Evolutionary conservation across 805 yeast species (phyloP).

Genomic region (Debaryomyces maramus): DNA sequence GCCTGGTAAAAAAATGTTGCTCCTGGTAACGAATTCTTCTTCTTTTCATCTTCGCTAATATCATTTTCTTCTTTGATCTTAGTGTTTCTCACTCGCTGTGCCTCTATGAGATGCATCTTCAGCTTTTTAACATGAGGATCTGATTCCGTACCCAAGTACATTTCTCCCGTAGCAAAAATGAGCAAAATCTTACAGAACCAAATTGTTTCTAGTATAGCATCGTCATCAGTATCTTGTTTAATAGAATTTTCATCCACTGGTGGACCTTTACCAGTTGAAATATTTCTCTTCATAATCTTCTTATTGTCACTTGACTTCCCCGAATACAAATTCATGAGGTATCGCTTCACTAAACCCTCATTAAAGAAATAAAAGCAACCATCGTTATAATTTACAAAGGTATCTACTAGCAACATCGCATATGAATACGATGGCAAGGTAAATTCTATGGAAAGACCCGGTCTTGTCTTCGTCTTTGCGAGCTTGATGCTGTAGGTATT

Average conservation of each 20-base stretch:
- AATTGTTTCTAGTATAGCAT: constrained; percentile 68
- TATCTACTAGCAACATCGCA: constrained; percentile 72
- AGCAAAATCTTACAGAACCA: constrained; percentile 77
- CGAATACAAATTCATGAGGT: constrained; percentile 61
- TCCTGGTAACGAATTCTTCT: constrained; percentile 61
- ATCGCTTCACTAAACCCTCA: constrained; percentile 74
- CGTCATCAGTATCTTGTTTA: constrained; percentile 45
- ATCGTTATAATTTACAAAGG: constrained; percentile 75
- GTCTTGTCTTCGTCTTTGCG: constrained; percentile 66
- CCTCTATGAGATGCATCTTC: constrained; percentile 15
- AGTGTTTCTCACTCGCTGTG: constrained; percentile 12
- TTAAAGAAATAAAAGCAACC: constrained; percentile 84
- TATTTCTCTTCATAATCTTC: constrained; percentile 37
- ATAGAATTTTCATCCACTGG: constrained; percentile 40
- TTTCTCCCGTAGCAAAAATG: constrained; percentile 78
- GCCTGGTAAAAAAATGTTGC: constrained; percentile 78
- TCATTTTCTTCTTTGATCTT: constrained; percentile 6
- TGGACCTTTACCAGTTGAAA: constrained; percentile 21
- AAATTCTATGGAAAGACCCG: constrained; percentile 68
- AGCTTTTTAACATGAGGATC: constrained; percentile 52
- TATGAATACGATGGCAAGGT: constrained; percentile 75
- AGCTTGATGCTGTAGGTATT: constrained; percentile 71
- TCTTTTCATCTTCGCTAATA: constrained; percentile 18
- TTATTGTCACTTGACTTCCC: constrained; percentile 43
- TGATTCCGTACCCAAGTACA: constrained; percentile 77